Percentiles rank a stretch among this genome's conserved stretches.
These are phyloP conservation scores for Plasmodium billcollinsi DNA, from an alignment of 169 alveolate species.

Conservation along the genomic window DNA sequence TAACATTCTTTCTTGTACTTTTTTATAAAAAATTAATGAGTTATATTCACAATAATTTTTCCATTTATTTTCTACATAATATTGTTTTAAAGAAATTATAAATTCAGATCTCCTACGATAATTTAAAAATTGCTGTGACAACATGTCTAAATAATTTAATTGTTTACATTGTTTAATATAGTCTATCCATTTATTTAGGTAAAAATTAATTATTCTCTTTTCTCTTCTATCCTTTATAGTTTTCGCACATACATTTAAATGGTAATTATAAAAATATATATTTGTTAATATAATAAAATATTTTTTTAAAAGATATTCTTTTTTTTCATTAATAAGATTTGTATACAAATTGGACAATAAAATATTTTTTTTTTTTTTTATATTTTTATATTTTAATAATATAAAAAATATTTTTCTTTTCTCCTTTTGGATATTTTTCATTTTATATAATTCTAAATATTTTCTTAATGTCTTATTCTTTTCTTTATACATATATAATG, in stretches of 20 bases:
- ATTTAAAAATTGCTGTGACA: conserved; percentile 10
- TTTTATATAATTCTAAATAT: not conserved
- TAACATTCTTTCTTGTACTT: conserved; percentile 12
- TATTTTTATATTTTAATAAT: conserved; percentile 18
- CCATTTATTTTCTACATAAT: conserved; percentile 42
- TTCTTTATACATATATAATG: not conserved
- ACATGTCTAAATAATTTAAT: conserved; percentile 3
- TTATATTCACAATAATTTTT: conserved; percentile 66
- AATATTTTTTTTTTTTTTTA: conserved; percentile 21
- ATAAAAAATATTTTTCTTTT: conserved; percentile 18
- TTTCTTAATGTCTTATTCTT: conserved; percentile 3
- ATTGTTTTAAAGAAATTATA: conserved; percentile 33
- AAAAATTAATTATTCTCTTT: conserved; percentile 1
- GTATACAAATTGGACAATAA: conserved; percentile 10
- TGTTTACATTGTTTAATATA: conserved; percentile 32
- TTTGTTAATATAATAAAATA: conserved; percentile 34
- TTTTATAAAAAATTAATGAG: conserved; percentile 42
- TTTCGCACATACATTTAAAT: conserved; percentile 24
- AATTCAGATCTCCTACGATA: conserved; percentile 34
- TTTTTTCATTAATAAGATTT: conserved; percentile 22
- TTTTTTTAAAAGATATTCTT: conserved; percentile 20
- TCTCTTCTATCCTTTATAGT: conserved; percentile 29
- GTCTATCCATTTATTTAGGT: conserved; percentile 17
- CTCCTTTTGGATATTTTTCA: not conserved
- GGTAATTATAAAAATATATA: conserved; percentile 43